These are phyloP conservation scores for Pisolithus thermaeus DNA, from an alignment of 1,284 basidiomycete genomes.

Conservation along the genomic window DNA sequence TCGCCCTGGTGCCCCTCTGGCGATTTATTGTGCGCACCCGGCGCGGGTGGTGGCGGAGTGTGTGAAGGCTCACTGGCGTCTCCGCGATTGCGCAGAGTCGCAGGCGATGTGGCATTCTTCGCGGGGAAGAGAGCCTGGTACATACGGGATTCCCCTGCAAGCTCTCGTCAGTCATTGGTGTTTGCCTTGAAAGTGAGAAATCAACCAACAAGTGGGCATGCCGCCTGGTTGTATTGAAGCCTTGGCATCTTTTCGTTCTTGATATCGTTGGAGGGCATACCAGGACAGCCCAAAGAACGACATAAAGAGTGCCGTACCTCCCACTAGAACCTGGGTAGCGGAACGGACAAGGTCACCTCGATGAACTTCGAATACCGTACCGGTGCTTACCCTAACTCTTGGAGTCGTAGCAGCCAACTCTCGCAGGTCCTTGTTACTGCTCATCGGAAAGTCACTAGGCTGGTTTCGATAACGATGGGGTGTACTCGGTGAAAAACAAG, in stretches of 20 bases:
- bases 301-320: background rate
- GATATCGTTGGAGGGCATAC: background rate
- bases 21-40: background rate
- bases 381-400: background rate
- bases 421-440: background rate
- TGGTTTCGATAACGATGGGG: background rate
- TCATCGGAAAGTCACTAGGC: background rate
- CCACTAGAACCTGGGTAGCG: background rate
- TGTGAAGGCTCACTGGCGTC: background rate
- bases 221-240: background rate
- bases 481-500: background rate
- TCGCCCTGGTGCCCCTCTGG: background rate
- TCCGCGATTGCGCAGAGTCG: constrained; percentile 1
- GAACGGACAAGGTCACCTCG: background rate
- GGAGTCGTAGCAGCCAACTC: background rate
- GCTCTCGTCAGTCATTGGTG: background rate
- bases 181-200: background rate
- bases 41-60: background rate
- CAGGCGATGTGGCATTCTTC: background rate
- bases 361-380: background rate
- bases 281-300: background rate
- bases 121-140: constrained; percentile 2
- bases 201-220: background rate
- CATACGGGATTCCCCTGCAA: constrained; percentile 6
- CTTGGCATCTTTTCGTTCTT: background rate